phyloP scores from a whole-genome alignment of 2,329 filamentous ascomycete genomes.

The Calcarisporium arbuscula region DNA sequence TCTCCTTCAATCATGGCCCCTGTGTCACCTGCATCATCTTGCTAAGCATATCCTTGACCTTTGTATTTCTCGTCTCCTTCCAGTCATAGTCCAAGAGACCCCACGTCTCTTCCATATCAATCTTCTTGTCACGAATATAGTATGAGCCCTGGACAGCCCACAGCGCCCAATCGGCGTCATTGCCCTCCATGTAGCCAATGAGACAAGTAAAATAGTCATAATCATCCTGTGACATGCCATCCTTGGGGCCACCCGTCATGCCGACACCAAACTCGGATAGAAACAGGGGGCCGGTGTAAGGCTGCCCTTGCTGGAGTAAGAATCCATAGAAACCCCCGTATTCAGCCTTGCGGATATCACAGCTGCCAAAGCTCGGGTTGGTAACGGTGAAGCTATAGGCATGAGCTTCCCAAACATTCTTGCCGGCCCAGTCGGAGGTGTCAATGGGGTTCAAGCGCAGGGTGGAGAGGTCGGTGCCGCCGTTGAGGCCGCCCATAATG shows the following conservation, averaged over 20 bases:
- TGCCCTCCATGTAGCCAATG: conserved; percentile 43
- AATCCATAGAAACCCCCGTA: conserved; percentile 46
- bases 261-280: conserved; percentile 54
- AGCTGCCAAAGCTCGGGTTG: conserved; percentile 36
- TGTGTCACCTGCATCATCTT: conserved; percentile 33
- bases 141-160: conserved; percentile 55
- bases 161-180: conserved; percentile 54
- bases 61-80: conserved; percentile 30
- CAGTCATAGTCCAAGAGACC: conserved; percentile 40
- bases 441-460: conserved; percentile 34
- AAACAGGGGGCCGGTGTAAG: conserved; percentile 48
- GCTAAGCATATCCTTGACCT: conserved; percentile 28
- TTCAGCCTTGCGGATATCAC: conserved; percentile 32
- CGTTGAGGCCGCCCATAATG: conserved; percentile 47
- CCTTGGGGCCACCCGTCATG: conserved; percentile 35
- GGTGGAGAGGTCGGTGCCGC: conserved; percentile 44
- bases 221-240: conserved; percentile 37
- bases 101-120: conserved; percentile 48
- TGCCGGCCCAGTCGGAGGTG: conserved; percentile 37
- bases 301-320: conserved; percentile 39
- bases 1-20: conserved; percentile 23
- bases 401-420: conserved; percentile 57
- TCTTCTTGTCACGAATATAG: conserved; percentile 43
- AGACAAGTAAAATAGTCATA: conserved; percentile 45
- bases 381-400: conserved; percentile 50